phyloP scores from a whole-genome alignment of 768 basidiomycete species.

The Rhodotorula taiwanensis region DNA sequence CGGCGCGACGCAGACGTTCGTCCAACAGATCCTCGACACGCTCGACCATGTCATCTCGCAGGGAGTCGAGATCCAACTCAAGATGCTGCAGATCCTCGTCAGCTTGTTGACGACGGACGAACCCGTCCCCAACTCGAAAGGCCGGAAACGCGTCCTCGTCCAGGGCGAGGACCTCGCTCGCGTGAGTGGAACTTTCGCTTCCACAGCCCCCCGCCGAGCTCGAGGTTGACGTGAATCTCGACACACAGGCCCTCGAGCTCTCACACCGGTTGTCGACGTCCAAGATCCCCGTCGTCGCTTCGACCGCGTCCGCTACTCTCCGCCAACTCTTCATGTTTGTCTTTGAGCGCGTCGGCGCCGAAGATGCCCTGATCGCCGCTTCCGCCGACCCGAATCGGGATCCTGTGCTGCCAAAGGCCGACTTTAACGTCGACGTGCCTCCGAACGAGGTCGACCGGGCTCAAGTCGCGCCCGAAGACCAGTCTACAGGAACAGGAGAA shows the following conservation, averaged over 20 bases:
- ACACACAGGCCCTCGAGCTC: constrained; percentile 46
- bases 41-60: constrained; percentile 83
- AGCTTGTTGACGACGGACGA: constrained; percentile 56
- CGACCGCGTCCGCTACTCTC: constrained; percentile 90
- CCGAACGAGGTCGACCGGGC: constrained; percentile 29
- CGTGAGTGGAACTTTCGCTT: constrained; percentile 50
- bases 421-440: constrained; percentile 28
- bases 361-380: constrained; percentile 53
- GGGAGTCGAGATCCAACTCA: constrained; percentile 93
- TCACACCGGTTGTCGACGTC: constrained; percentile 96
- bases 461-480: too few species aligned
- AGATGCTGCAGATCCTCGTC: constrained; percentile 73
- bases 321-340: constrained; percentile 96
- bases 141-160: constrained; percentile 44
- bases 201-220: not conserved
- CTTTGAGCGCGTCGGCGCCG: constrained; percentile 83
- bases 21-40: constrained; percentile 70
- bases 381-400: not conserved
- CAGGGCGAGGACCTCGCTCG: constrained; percentile 74
- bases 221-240: not conserved
- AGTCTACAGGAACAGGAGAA: too few species aligned
- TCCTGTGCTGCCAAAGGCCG: constrained; percentile 3
- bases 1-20: constrained; percentile 65
- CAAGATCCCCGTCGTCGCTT: constrained; percentile 89
- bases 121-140: not conserved